Evolutionary conservation across 306 rosid species (phyloP), one percentile per base, ranked within the genome.

Genomic region (Castanea mollissima): DNA sequence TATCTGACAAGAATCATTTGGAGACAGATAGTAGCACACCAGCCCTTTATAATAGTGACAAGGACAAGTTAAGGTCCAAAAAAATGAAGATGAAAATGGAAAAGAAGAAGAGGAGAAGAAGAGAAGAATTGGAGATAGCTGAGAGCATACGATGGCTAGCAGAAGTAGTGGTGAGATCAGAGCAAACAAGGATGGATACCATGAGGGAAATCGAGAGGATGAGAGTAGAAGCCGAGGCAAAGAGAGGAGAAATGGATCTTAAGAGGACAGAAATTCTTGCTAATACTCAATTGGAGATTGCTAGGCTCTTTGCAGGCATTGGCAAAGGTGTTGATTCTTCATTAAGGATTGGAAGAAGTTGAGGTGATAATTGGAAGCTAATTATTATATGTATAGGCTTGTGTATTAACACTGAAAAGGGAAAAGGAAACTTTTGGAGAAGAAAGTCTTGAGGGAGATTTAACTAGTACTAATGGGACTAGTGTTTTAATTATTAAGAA

Each of bases 101-200:
- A 67, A 80, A 59, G 64, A 82, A 56, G 70, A 82, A 81, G 76
- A 38, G 77, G 52, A 56, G 80, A 29, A 84, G 79, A 38, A 81
- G 75, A 15, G 89, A 85, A 31, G 86, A 85, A 4, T 52, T 86
- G 79, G 98, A 89, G 58, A 87, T 95, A 69, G 94, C 97, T 14
- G 92, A 91, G 44, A 95, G 99, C 87, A 90, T 95, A 71, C 84
- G 97, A 77, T 95, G 98, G 99, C 79, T 95, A 41, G 99, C 98
- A 3, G 94, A 95, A 78, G 96, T 91, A 44, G 98, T 93, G 20
- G 87, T 91, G 59, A 88, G 94, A 56, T 90, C 99, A 51, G 99
- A 95, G 54, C 92, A 93, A 77, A 87, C 92, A 8, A 78, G 99
- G 83, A 91, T 91, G 94, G 99, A 95, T 4, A 88, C 90, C 68